Evolutionary conservation across 208 protist genomes (phyloP).

Genomic region (Trypanosoma melophagium): DNA sequence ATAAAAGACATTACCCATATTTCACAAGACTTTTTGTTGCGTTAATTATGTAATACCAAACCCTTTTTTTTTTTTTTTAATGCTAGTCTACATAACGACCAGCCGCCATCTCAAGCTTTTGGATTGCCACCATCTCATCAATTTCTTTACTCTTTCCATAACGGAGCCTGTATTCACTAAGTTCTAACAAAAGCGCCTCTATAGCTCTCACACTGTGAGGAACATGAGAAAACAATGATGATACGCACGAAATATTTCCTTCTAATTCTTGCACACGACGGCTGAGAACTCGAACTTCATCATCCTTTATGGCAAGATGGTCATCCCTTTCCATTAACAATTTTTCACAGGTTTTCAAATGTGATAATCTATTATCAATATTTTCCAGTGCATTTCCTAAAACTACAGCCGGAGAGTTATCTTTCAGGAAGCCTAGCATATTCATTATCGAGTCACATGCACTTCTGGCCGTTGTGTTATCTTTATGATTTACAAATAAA

Average conservation of each 20-base stretch:
- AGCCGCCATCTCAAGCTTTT: slow-evolving; percentile 24
- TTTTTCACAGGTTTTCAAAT: slow-evolving; percentile 2
- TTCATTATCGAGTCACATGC: slow-evolving; percentile 14
- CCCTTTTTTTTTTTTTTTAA: slow-evolving; percentile 3
- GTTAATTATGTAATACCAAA: background rate
- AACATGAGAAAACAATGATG: slow-evolving; percentile 28
- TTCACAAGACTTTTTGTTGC: background rate
- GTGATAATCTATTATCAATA: slow-evolving; percentile 12
- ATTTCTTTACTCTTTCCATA: slow-evolving; percentile 32
- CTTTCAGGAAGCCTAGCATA: slow-evolving; percentile 6
- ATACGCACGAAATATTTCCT: slow-evolving; percentile 11
- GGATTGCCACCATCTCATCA: slow-evolving; percentile 26
- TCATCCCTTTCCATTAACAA: slow-evolving; percentile 35
- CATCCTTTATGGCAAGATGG: slow-evolving; percentile 29
- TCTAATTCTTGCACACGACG: slow-evolving; percentile 18
- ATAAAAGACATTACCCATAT: too few relatives aligned
- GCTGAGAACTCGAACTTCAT: slow-evolving; percentile 31
- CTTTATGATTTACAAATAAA: background rate
- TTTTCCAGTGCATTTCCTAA: background rate
- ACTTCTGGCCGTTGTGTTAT: background rate
- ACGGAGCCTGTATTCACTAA: slow-evolving; percentile 31
- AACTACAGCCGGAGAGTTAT: slow-evolving; percentile 3
- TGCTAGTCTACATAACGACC: background rate
- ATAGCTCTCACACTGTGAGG: slow-evolving; percentile 32
- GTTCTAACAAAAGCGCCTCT: slow-evolving; percentile 28